phyloP scores from a whole-genome alignment of 441 rosid genomes.

The Biscutella laevigata region DNA sequence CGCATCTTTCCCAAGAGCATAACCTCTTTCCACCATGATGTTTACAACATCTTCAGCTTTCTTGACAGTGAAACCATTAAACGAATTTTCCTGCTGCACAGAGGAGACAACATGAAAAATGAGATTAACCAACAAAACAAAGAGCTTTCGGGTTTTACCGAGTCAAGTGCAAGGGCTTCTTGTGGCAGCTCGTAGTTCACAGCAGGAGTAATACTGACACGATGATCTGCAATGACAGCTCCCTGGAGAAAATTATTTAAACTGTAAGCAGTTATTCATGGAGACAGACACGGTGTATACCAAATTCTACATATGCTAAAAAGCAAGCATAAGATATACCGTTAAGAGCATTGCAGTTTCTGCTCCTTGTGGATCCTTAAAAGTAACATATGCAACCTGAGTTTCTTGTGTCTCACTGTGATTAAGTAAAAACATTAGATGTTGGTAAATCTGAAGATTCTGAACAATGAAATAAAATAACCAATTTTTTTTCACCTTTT shows the following conservation, averaged over 20 bases:
- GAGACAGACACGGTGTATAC: neutral
- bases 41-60: slow-evolving; percentile 71
- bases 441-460: neutral
- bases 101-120: neutral
- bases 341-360: slow-evolving; percentile 64
- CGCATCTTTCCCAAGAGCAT: slow-evolving; percentile 61
- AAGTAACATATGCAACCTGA: slow-evolving; percentile 55
- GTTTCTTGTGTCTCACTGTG: slow-evolving; percentile 50
- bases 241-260: slow-evolving; percentile 34
- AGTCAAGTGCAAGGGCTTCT: slow-evolving; percentile 35
- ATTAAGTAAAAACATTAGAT: neutral
- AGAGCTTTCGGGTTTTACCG: slow-evolving; percentile 24
- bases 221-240: slow-evolving; percentile 53
- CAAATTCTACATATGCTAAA: neutral
- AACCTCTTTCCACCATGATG: slow-evolving; percentile 59
- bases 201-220: slow-evolving; percentile 46
- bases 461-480: neutral
- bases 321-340: slow-evolving; percentile 25
- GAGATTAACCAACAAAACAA: neutral
- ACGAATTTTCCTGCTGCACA: slow-evolving; percentile 25
- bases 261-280: neutral
- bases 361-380: slow-evolving; percentile 63
- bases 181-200: slow-evolving; percentile 54
- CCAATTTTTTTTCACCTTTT: slow-evolving; percentile 25
- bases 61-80: slow-evolving; percentile 27